These are phyloP conservation scores for Aspergillus mulundensis DNA, from an alignment of 495 filamentous ascomycete species.

Conservation along the genomic window DNA sequence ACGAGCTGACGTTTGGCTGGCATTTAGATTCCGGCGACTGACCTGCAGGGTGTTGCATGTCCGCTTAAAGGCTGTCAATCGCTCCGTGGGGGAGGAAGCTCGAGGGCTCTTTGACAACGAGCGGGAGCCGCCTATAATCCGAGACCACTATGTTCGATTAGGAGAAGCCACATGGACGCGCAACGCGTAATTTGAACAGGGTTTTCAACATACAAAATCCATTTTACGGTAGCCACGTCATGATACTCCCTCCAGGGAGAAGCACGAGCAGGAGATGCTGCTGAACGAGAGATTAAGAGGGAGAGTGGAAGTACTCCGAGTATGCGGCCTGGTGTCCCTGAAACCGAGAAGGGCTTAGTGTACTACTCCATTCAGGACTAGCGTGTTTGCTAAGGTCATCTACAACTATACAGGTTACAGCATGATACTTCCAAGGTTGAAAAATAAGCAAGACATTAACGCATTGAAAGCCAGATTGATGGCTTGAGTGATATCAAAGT, in stretches of 20 bases:
- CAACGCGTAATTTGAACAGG: background rate
- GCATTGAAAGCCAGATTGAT: background rate
- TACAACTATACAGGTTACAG: background rate
- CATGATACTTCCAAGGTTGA: background rate
- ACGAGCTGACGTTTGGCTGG: background rate
- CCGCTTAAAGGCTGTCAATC: slow-evolving; percentile 85
- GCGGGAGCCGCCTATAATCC: slow-evolving; percentile 79
- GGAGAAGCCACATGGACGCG: slow-evolving; percentile 6
- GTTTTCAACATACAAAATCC: slow-evolving; percentile 36
- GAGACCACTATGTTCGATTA: slow-evolving; percentile 64
- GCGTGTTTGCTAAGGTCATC: background rate
- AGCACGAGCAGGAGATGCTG: slow-evolving; percentile 15
- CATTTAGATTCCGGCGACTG: slow-evolving; percentile 17
- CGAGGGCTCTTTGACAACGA: slow-evolving; percentile 59
- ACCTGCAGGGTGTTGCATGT: slow-evolving; percentile 83
- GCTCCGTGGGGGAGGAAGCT: slow-evolving; percentile 74
- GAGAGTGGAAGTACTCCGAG: slow-evolving; percentile 4
- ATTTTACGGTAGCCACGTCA: slow-evolving; percentile 32
- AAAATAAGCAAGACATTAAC: background rate
- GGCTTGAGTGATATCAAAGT: slow-evolving; percentile 8
- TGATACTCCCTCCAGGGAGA: slow-evolving; percentile 24
- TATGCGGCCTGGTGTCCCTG: background rate
- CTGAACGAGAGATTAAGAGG: slow-evolving; percentile 6
- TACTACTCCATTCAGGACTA: background rate
- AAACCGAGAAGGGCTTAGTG: background rate